These are phyloP conservation scores for Ophiosphaerella herpotricha DNA, from an alignment of 2,329 filamentous ascomycete genomes.

Conservation along the genomic window DNA sequence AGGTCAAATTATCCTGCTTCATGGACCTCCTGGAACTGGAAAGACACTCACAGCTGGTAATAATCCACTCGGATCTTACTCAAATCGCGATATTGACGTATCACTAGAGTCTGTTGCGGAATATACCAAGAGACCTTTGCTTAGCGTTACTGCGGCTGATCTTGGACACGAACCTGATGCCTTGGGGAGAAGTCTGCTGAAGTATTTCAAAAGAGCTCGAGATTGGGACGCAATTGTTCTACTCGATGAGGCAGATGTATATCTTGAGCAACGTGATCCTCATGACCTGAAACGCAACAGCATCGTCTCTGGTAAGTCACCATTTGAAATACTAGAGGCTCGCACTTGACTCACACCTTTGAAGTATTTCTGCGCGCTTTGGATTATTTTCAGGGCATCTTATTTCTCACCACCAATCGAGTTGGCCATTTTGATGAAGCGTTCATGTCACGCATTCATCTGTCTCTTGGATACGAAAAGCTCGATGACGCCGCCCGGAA, in stretches of 20 bases:
- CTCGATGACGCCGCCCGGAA: slow-evolving; percentile 16
- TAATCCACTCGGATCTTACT: neutral
- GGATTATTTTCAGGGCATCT: slow-evolving; percentile 48
- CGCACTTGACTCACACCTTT: neutral
- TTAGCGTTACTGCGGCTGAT: slow-evolving; percentile 22
- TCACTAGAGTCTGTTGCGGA: slow-evolving; percentile 28
- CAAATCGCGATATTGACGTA: neutral
- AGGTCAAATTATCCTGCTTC: slow-evolving; percentile 51
- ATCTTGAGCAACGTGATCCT: slow-evolving; percentile 38
- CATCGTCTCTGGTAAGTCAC: slow-evolving; percentile 26
- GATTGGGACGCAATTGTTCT: slow-evolving; percentile 35
- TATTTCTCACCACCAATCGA: slow-evolving; percentile 44
- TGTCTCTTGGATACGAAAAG: slow-evolving; percentile 69
- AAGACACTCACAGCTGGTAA: slow-evolving; percentile 71
- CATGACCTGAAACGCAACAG: slow-evolving; percentile 39
- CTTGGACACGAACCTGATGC: slow-evolving; percentile 15
- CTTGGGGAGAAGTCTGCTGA: slow-evolving; percentile 16
- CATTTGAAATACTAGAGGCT: neutral
- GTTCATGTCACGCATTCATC: slow-evolving; percentile 83
- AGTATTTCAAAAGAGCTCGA: slow-evolving; percentile 17
- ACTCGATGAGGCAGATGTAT: slow-evolving; percentile 47
- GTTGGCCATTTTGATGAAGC: slow-evolving; percentile 76
- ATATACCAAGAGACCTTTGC: slow-evolving; percentile 24
- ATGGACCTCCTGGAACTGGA: slow-evolving; percentile 91
- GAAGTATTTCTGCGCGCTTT: slow-evolving; percentile 42